These are phyloP conservation scores for Hymenoscyphus occultus DNA, from an alignment of 2,329 filamentous ascomycete species.

Conservation along the genomic window DNA sequence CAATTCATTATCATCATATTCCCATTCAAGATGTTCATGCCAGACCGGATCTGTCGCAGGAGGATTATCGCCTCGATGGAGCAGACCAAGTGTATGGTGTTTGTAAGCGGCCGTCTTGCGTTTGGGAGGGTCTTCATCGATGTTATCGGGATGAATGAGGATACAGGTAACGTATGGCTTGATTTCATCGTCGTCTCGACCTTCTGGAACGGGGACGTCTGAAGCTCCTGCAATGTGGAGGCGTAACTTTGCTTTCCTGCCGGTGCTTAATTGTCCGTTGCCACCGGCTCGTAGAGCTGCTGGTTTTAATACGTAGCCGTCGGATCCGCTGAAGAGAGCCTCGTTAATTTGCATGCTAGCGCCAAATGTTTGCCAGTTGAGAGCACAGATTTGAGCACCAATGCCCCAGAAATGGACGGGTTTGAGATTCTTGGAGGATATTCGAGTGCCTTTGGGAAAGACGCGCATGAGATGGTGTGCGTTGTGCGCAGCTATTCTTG, in stretches of 20 bases:
- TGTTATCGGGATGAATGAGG: constrained; percentile 55
- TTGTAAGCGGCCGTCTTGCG: constrained; percentile 60
- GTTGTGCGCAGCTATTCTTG: constrained; percentile 58
- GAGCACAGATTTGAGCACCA: constrained; percentile 65
- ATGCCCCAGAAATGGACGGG: constrained; percentile 64
- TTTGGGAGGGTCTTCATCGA: constrained; percentile 51
- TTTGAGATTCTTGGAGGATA: constrained; percentile 62
- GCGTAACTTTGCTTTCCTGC: constrained; percentile 47
- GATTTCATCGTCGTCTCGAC: constrained; percentile 50
- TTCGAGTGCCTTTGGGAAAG: constrained; percentile 66
- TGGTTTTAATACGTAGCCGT: constrained; percentile 65
- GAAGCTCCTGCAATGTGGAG: constrained; percentile 62
- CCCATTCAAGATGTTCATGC: constrained; percentile 66
- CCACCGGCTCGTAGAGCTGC: constrained; percentile 55
- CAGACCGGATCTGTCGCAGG: constrained; percentile 60
- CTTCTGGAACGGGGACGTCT: constrained; percentile 54
- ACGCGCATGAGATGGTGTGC: constrained; percentile 66
- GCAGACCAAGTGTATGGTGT: constrained; percentile 55
- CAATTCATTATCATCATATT: constrained; percentile 64
- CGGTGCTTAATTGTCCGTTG: constrained; percentile 46
- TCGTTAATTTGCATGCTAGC: constrained; percentile 66
- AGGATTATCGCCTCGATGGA: constrained; percentile 59
- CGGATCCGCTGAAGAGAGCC: constrained; percentile 62
- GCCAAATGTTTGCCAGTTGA: constrained; percentile 69
- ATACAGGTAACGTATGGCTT: constrained; percentile 65